phyloP scores from a whole-genome alignment of 1,284 basidiomycete species.

The Tilletia setariae region DNA sequence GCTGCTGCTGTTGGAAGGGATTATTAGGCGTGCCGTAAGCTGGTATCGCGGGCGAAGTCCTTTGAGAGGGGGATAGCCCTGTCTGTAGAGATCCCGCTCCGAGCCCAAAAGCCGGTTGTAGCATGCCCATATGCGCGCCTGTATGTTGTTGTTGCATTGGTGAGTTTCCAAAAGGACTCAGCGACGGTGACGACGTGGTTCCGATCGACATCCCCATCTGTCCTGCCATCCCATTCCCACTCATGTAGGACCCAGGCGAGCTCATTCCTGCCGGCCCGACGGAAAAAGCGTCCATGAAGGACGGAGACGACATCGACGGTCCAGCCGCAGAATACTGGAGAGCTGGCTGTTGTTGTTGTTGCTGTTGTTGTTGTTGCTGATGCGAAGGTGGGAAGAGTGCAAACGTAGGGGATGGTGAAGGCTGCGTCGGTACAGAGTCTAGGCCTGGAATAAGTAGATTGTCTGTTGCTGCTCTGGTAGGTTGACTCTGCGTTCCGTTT shows the following conservation, averaged over 20 bases:
- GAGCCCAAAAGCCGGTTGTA: not conserved
- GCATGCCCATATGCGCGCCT: not conserved
- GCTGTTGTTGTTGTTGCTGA: not conserved
- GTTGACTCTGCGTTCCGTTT: not conserved
- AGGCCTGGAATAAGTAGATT: slow-evolving; percentile 1
- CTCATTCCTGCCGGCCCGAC: not conserved
- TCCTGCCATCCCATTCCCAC: not conserved
- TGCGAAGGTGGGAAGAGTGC: slow-evolving; percentile 2
- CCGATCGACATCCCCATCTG: slow-evolving; percentile 5
- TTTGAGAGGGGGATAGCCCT: not conserved
- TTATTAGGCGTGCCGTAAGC: not conserved
- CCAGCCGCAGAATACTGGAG: not conserved
- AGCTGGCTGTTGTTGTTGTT: not conserved
- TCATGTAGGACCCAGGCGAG: not conserved
- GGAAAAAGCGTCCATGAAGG: slow-evolving; percentile 7
- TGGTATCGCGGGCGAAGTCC: not conserved
- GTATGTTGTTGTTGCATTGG: slow-evolving; percentile 3
- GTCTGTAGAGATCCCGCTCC: not conserved
- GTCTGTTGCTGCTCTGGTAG: not conserved
- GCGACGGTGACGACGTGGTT: not conserved
- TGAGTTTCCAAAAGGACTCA: not conserved
- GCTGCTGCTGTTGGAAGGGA: slow-evolving; percentile 10
- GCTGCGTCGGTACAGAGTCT: slow-evolving; percentile 7
- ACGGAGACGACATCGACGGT: not conserved
- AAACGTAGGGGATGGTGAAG: slow-evolving; percentile 4